These are phyloP conservation scores for Pseudocercospora vitis DNA, from an alignment of 2,329 filamentous ascomycete genomes.

Conservation along the genomic window DNA sequence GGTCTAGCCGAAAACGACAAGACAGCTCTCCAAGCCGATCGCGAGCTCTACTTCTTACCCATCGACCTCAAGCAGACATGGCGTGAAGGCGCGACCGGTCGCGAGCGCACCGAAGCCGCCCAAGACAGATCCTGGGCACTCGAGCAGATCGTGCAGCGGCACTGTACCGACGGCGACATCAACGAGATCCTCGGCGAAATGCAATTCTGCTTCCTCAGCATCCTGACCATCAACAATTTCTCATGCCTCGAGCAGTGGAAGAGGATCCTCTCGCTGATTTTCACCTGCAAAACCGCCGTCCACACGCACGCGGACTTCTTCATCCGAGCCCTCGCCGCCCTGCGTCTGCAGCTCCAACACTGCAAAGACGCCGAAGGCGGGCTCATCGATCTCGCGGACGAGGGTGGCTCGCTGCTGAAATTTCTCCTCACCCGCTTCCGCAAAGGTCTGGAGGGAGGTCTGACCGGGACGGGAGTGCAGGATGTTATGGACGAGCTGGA, in stretches of 20 bases:
- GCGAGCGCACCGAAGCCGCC: constrained; percentile 62
- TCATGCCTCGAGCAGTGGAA: constrained; percentile 68
- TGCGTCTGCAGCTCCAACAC: constrained; percentile 56
- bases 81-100: constrained; percentile 60
- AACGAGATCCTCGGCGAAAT: constrained; percentile 55
- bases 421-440: constrained; percentile 55
- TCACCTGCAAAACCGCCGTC: constrained; percentile 58
- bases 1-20: constrained; percentile 47
- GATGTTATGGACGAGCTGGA: constrained; percentile 56
- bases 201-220: constrained; percentile 63
- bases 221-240: constrained; percentile 64
- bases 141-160: constrained; percentile 50
- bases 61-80: constrained; percentile 63
- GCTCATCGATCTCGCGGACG: constrained; percentile 59
- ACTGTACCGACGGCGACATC: constrained; percentile 37
- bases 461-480: constrained; percentile 40
- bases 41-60: constrained; percentile 56
- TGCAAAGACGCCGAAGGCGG: constrained; percentile 61
- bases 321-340: constrained; percentile 49
- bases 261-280: constrained; percentile 55
- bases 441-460: constrained; percentile 51
- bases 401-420: constrained; percentile 52
- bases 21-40: constrained; percentile 39
- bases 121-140: constrained; percentile 64
- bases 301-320: constrained; percentile 52